Base-by-base conservation (phyloP, 371 early-diverging fungal genomes). In the Rhizopus arrhizus region DNA sequence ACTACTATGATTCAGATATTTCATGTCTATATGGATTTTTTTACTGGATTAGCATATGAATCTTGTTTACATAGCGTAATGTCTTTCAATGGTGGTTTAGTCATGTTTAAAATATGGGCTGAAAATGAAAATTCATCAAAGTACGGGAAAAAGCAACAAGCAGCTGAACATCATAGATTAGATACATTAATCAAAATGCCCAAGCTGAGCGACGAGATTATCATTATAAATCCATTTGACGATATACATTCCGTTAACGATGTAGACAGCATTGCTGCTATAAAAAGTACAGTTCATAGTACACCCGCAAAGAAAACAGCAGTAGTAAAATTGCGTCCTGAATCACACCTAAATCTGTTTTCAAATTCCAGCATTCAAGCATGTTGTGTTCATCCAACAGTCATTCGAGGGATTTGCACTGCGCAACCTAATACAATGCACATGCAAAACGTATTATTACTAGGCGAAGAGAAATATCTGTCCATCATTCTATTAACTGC, bases 1-100 rank as follows among this genome's bases (percentile, higher is more conserved):
- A 69, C 65, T 1, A 77, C 81, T 0, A 81, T 81, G 78, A 65
- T 81, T 2, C 81, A 81, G 28, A 74, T 81, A 10, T 78, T 81
- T 52, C 78, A 74, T 8, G 48, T 73, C 5, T 81, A 81, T 42
- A 62, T 72, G 58, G 63, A 75, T 0, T 74, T 68, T 42, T 78
- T 66, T 46, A 72, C 81, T 13, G 68, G 71, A 0, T 43, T 78
- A 5, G 76, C 81, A 4, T 78, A 74, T 49, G 81, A 81, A 63
- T 73, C 78, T 6, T 78, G 71, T 49, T 53, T 78, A 3, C 62
- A 67, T 0, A 73, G 73, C 31, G 75, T 81, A 4, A 66, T 71
- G 31, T 72, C 75, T 0, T 68, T 78, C 47, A 74, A 72, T 54
- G 75, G 81, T 13, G 77, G 78, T 5, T 63, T 78, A 16, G 73